Base-by-base conservation (phyloP, 768 basidiomycete genomes). In the Leccinum aurantiacum region DNA sequence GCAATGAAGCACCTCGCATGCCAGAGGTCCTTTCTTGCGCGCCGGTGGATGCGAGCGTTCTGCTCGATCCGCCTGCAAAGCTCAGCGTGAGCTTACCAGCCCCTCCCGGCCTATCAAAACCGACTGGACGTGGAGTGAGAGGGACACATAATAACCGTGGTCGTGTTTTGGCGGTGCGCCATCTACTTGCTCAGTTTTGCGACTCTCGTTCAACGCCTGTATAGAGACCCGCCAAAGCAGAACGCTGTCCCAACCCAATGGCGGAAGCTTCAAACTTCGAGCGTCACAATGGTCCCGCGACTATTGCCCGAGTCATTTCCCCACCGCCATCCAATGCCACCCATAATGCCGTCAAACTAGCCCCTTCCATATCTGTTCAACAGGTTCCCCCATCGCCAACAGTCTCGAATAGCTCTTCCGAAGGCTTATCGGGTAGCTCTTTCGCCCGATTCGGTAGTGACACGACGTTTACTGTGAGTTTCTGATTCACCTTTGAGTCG, bases 381-480 rank as follows among this genome's bases (percentile, higher is more conserved):
- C 44, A 4, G 0, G 17, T 10, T 3, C 67, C 67, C 17, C 55
- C 24, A 6, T 69, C 69, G 3, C 69, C 69, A 6, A 11, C 61
- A 47, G 25, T 50, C 1, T 38, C 62, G 0, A 17, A 15, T 0
- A 65, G 60, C 46, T 65, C 65, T 3, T 69, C 69, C 6, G 69
- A 67, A 53, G 70, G 63, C 6, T 6, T 50, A 3, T 71, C 61
- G 3, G 60, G 63, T 0, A 31, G 33, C 0, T 69, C 67, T 6
- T 69, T 56, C 2, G 35, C 53, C 9, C 27, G 11, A 3, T 48
- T 37, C 7, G 63, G 67, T 8, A 66, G 67, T 9, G 63, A 67
- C 35, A 70, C 69, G 2, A 60, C 70, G 2, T 63, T 59, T 47
- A 70, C 65, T 9, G 69, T 70, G 58, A 27, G 65, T 47, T 15